A percentile compares a stretch with the other conserved stretches of the same genome.
phyloP scores from a whole-genome alignment of 164 flowering plant species.

The Vitis riparia region DNA sequence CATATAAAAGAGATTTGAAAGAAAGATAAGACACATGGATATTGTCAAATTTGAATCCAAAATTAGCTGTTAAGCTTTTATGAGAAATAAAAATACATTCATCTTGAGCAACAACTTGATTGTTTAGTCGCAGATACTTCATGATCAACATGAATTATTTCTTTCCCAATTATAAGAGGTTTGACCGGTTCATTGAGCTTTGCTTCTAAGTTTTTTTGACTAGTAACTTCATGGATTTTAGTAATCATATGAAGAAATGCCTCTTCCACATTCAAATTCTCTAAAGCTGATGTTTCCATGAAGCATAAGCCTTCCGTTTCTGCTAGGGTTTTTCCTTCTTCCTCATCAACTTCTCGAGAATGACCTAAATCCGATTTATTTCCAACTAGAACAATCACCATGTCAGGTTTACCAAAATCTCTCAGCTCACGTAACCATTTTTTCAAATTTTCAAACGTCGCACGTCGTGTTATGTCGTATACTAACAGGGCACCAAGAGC shows the following conservation, averaged over 20 bases:
- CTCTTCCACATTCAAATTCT: constrained; percentile 63
- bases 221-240: constrained; percentile 46
- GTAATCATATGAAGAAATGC: constrained; percentile 63
- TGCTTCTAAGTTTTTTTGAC: constrained; percentile 46
- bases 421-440: constrained; percentile 75
- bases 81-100: not conserved
- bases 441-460: constrained; percentile 50
- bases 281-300: constrained; percentile 66
- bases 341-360: constrained; percentile 46
- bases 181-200: constrained; percentile 19
- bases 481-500: constrained; percentile 77
- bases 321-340: constrained; percentile 60
- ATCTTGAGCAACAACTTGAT: constrained; percentile 29
- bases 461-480: constrained; percentile 66
- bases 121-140: constrained; percentile 56
- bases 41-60: no score
- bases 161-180: constrained; percentile 23
- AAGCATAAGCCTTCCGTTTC: constrained; percentile 59
- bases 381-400: constrained; percentile 74
- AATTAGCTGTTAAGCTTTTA: no score
- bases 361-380: constrained; percentile 62
- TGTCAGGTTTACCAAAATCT: constrained; percentile 42
- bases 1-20: no score
- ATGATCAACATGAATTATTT: constrained; percentile 30
- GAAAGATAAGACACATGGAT: no score